Conservation (phyloP, 169 alveolate species). For the Miamiensis avidus region DNA sequence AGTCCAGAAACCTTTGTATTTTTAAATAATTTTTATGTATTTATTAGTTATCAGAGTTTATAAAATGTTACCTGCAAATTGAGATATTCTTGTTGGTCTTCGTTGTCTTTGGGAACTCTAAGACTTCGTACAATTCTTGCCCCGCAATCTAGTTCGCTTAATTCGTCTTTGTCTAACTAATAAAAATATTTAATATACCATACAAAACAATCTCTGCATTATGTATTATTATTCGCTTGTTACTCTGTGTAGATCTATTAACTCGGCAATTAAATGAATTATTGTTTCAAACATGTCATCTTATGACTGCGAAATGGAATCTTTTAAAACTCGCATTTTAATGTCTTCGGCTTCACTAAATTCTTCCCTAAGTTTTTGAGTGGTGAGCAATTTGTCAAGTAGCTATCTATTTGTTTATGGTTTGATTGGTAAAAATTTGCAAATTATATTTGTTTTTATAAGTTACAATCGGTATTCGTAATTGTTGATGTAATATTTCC, state of each 20-base stretch:
- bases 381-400: background rate
- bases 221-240: background rate
- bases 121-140: background rate
- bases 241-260: constrained; percentile 14
- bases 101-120: constrained; percentile 11
- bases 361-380: constrained; percentile 5
- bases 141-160: background rate
- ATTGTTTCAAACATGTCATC: constrained; percentile 5
- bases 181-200: background rate
- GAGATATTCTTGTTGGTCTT: constrained; percentile 7
- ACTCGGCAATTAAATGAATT: constrained; percentile 7
- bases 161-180: constrained; percentile 17
- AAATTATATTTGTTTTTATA: background rate
- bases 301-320: background rate
- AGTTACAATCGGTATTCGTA: background rate
- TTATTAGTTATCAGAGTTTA: background rate
- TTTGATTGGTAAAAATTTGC: too few relatives aligned
- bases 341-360: constrained; percentile 2
- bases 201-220: background rate
- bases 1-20: background rate
- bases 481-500: constrained; percentile 16
- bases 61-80: background rate
- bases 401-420: background rate
- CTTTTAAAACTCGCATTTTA: constrained; percentile 12
- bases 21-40: too few relatives aligned